Percentiles rank a stretch among this genome's conserved stretches.
Evolutionary conservation across 2,329 filamentous ascomycete species (phyloP).

Genomic region (Colletotrichum viniferum): DNA sequence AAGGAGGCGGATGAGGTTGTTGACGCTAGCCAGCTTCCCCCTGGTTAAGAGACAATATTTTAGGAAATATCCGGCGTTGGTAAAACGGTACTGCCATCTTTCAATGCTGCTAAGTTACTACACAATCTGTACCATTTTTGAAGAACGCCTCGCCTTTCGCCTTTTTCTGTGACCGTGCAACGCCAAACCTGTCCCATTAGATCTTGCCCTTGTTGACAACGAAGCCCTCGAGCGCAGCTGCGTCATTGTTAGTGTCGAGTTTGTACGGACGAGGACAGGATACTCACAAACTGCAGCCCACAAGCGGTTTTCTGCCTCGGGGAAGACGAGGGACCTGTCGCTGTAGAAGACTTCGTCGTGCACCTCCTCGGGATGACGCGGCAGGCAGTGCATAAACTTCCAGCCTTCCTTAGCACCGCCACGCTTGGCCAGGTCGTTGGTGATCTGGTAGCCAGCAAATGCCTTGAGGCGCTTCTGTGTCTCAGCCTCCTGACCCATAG

Average conservation of each 20-base stretch:
- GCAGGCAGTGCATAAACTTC: constrained; percentile 99
- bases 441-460: constrained; percentile 92
- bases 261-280: background rate
- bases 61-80: constrained; percentile 23
- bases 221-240: constrained; percentile 82
- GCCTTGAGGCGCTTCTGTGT: constrained; percentile 75
- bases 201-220: constrained; percentile 94
- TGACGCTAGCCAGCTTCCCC: constrained; percentile 90
- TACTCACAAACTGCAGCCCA: constrained; percentile 82
- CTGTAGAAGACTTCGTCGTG: constrained; percentile 94
- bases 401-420: constrained; percentile 87
- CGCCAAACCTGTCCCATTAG: constrained; percentile 24
- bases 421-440: constrained; percentile 78
- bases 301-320: constrained; percentile 91
- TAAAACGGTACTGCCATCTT: constrained; percentile 21
- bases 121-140: constrained; percentile 21
- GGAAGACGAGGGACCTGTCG: constrained; percentile 83
- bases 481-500: constrained; percentile 96
- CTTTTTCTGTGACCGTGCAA: constrained; percentile 12
- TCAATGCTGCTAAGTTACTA: constrained; percentile 21
- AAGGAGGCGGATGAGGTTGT: constrained; percentile 96
- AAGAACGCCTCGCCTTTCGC: constrained; percentile 13
- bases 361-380: constrained; percentile 91
- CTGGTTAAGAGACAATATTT: constrained; percentile 64
- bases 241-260: background rate